Evolutionary conservation across 805 yeast species (phyloP), one percentile per base, ranked within the genome.

Genomic region (Wickerhamomyces kurtzmanii): DNA sequence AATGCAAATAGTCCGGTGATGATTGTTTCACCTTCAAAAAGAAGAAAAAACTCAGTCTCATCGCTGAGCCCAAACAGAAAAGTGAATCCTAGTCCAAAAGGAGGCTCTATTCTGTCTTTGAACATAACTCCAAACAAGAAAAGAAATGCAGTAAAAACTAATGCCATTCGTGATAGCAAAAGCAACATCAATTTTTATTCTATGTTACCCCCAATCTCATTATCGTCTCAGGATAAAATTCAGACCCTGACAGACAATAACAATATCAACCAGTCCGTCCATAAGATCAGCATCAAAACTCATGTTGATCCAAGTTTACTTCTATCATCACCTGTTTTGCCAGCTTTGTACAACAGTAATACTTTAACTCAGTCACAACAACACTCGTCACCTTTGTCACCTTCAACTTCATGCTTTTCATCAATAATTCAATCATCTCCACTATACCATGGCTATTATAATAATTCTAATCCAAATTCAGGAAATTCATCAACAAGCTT

Each of bases 371-470:
- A 14, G 22, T 15, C 8, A 15, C 15, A 6, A 7, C 8, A 15
- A 9, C 25, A 23, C 7, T 15, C 23, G 39, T 40, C 52, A 5
- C 51, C 51, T 25, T 32, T 31, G 20, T 38, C 47, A 11, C 28
- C 30, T 2, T 27, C 38, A 12, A 39, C 47, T 1, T 43, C 47
- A 8, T 42, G 48, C 17, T 47, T 47, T 27, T 45, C 52, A 6
- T 44, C 51, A 13, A 44, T 45, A 15, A 41, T 45, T 29, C 47
- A 43, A 23, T 47, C 51, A 5, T 47, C 52, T 4, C 52, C 52
- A 3, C 29, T 47, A n/a, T 44, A 47, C 13, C 48, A 44, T 17
- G 48, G 49, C 2, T 47, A 42, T 29, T 47, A 45, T 16, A 23
- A 15, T 22, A n/a, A n/a, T n/a, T n/a, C n/a, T n/a, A n/a, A n/a